Evolutionary conservation across 768 basidiomycete genomes (phyloP).

Genomic region (Termitomyces sp.): DNA sequence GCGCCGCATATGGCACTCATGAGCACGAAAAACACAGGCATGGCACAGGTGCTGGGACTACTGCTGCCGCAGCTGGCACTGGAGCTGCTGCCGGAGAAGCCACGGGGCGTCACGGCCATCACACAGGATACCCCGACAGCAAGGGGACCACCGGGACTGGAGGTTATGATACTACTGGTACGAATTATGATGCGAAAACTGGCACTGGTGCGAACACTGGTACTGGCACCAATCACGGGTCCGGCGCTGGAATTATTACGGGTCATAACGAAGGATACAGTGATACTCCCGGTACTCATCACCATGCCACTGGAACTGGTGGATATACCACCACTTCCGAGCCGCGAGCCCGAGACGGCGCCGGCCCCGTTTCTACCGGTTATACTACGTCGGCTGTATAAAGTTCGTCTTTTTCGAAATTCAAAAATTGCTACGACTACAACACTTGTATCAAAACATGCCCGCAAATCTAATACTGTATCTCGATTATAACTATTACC

Average conservation of each 20-base stretch:
- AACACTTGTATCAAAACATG: too few relatives aligned
- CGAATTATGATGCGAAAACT: not conserved
- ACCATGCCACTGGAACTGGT: not conserved
- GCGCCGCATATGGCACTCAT: not conserved
- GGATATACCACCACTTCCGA: not conserved
- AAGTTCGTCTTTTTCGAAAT: not conserved
- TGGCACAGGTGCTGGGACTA: not conserved
- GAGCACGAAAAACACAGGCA: not conserved
- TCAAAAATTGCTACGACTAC: too few relatives aligned
- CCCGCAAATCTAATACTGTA: not conserved
- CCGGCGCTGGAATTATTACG: not conserved
- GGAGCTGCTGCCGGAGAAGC: not conserved
- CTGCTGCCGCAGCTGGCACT: not conserved
- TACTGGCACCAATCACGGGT: not conserved
- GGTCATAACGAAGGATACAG: conserved; percentile 6
- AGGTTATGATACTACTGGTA: not conserved
- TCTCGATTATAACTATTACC: too few relatives aligned
- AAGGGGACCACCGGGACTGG: not conserved
- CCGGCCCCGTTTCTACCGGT: not conserved
- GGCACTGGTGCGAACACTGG: not conserved
- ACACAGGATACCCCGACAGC: not conserved
- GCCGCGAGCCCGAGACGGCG: not conserved
- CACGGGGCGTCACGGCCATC: not conserved
- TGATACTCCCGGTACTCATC: not conserved
- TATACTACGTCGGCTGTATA: not conserved